Percentiles rank a stretch among this genome's conserved stretches.
Conservation (phyloP, 768 basidiomycete genomes). For the Candolleomyces aberdarensis region DNA sequence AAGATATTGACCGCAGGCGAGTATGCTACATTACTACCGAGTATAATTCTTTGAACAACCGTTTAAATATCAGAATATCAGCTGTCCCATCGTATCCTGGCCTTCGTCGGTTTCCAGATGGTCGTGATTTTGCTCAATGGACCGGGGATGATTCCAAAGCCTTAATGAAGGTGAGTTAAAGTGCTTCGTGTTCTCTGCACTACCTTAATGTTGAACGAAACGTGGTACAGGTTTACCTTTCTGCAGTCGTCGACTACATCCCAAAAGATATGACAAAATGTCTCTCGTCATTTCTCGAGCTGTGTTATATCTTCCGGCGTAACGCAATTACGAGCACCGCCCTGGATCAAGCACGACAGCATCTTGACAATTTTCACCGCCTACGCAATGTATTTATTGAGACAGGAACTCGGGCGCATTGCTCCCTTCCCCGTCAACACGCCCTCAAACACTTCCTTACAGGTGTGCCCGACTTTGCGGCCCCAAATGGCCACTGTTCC, state of each 20-base stretch:
- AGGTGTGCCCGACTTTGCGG: constrained; percentile 17
- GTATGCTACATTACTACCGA: not conserved
- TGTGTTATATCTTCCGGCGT: constrained; percentile 22
- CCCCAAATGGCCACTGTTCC: constrained; percentile 26
- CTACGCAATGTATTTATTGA: constrained; percentile 25
- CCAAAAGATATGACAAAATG: constrained; percentile 22
- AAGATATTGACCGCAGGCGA: not conserved
- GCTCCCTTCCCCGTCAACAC: constrained; percentile 22
- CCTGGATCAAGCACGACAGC: not conserved
- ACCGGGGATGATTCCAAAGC: constrained; percentile 32
- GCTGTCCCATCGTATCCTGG: constrained; percentile 20
- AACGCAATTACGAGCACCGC: constrained; percentile 17
- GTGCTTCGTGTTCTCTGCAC: too few relatives aligned
- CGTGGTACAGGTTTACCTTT: constrained; percentile 25
- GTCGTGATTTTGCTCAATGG: constrained; percentile 22
- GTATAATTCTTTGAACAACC: too few relatives aligned
- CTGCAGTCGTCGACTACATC: constrained; percentile 25
- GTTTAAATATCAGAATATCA: constrained; percentile 13
- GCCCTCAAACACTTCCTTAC: constrained; percentile 17
- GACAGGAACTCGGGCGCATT: constrained; percentile 7
- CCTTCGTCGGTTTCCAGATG: constrained; percentile 21
- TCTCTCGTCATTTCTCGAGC: constrained; percentile 21
- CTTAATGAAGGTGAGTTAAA: constrained; percentile 35
- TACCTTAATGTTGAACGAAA: too few relatives aligned
- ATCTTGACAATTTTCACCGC: not conserved